Evolutionary conservation across 1,139 yeast genomes (phyloP), one percentile per base, ranked within the genome.

Genomic region (Keqinozyma sinolaborantium): DNA sequence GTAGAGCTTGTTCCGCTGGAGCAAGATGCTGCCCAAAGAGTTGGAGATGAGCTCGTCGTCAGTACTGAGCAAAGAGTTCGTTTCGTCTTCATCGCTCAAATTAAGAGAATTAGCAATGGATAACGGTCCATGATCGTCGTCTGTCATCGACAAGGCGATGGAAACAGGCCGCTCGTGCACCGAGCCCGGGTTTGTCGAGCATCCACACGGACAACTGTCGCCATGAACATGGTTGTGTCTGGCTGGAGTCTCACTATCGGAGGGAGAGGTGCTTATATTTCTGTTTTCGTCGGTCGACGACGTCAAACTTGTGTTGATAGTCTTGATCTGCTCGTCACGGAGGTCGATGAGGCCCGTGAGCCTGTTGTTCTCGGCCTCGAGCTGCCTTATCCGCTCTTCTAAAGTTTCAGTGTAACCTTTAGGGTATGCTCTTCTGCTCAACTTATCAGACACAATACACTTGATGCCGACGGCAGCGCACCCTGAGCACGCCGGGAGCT

Each of bases 81-180:
- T 47, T 21, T 63, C 65, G 16, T 72, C 76, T 74, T 72, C 79
- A 42, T 77, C 82, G 32, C 77, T 71, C 27, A 76, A 50, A 30
- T 68, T 71, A 6, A 62, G 52, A 2, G 68, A 58, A 7, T 60
- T 64, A 0, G 64, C 59, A 6, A 61, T 46, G 1, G 67, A 59
- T 14, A 55, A 39, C 2, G 58, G 51, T 1, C 51, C 51, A 25
- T 44, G 44, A 5, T 47, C 50, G 25, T 55, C 60, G 14, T 39
- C 40, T 11, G 32, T 32, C 21, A 75, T 62, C 0, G 79, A 66
- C 1, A 83, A 81, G 0, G 81, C 78, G 30, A 79, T 69, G 1
- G 83, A 76, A 0, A 79, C 83, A 0, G 85, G 85, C 23, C 81
- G 47, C 41, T 77, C 80, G 39, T 77, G 80, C 5, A 77, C 69